Evolutionary conservation across 2,329 filamentous ascomycete species (phyloP).

Genomic region (Penicillium sp.): DNA sequence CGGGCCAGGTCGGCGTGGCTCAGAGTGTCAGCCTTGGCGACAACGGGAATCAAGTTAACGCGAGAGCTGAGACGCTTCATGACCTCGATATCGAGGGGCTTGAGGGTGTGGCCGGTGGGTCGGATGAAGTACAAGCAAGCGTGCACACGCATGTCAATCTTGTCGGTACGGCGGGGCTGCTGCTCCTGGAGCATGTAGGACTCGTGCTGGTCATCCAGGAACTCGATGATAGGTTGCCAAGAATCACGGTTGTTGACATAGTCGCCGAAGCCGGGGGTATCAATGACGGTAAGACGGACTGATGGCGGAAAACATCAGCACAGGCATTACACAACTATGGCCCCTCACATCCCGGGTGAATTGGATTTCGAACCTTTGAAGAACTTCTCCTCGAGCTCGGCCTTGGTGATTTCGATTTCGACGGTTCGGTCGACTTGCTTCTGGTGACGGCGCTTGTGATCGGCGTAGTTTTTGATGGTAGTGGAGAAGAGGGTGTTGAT

Average conservation of each 20-base stretch:
- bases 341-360: not conserved
- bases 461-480: conserved; percentile 99
- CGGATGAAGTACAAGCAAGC: conserved; percentile 99
- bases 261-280: conserved; percentile 98
- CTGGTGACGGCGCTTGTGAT: conserved; percentile 97
- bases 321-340: not conserved
- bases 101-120: conserved; percentile 95
- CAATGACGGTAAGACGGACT: conserved; percentile 98
- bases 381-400: conserved; percentile 99
- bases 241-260: conserved; percentile 99
- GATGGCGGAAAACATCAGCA: conserved; percentile 17
- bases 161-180: conserved; percentile 94
- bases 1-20: conserved; percentile 86
- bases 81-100: conserved; percentile 98
- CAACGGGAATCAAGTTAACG: conserved; percentile 96
- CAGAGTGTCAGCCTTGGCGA: conserved; percentile 97
- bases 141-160: conserved; percentile 98
- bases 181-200: conserved; percentile 99
- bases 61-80: conserved; percentile 99
- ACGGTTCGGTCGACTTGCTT: conserved; percentile 99
- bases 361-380: conserved; percentile 76
- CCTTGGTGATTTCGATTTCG: conserved; percentile 99
- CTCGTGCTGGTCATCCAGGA: conserved; percentile 99
- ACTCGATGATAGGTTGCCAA: conserved; percentile 99
- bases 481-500: conserved; percentile 99